phyloP scores from a whole-genome alignment of 208 protist genomes.

The Naegleria lovaniensis region DNA sequence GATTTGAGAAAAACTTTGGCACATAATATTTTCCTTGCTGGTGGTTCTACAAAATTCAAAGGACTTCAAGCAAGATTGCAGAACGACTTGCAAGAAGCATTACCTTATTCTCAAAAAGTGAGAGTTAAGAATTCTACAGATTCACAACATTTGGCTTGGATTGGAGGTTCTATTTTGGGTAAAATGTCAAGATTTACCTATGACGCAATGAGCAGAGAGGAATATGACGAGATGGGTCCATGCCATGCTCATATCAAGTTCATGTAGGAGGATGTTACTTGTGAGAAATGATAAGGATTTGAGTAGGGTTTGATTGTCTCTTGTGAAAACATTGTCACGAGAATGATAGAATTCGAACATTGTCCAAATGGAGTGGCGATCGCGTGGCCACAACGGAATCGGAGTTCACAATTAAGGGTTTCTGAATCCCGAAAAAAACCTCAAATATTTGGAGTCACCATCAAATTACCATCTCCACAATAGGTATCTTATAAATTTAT shows the following conservation, averaged over 20 bases:
- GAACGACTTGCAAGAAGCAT: conserved; percentile 85
- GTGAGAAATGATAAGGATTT: too few species aligned
- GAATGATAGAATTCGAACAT: too few species aligned
- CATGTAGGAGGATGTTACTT: too few species aligned
- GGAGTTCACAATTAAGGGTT: too few species aligned
- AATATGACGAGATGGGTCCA: conserved; percentile 82
- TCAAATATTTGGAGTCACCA: too few species aligned
- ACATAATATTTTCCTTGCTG: conserved; percentile 87
- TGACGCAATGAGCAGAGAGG: conserved; percentile 79
- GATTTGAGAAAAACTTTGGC: conserved; percentile 90
- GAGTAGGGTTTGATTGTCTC: too few species aligned
- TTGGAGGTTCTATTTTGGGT: conserved; percentile 88
- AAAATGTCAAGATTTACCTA: conserved; percentile 71
- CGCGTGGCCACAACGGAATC: too few species aligned
- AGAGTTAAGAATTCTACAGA: conserved; percentile 83
- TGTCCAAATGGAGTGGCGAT: too few species aligned
- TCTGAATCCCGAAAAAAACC: too few species aligned
- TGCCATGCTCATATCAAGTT: background rate
- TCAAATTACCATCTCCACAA: too few species aligned
- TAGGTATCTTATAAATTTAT: too few species aligned
- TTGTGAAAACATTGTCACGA: too few species aligned
- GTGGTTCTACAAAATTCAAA: conserved; percentile 91
- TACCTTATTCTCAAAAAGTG: conserved; percentile 80
- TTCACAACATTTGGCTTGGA: conserved; percentile 92
- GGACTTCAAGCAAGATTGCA: conserved; percentile 91